Evolutionary conservation across 2,329 filamentous ascomycete genomes (phyloP).

Genomic region (Diplodia intermedia): DNA sequence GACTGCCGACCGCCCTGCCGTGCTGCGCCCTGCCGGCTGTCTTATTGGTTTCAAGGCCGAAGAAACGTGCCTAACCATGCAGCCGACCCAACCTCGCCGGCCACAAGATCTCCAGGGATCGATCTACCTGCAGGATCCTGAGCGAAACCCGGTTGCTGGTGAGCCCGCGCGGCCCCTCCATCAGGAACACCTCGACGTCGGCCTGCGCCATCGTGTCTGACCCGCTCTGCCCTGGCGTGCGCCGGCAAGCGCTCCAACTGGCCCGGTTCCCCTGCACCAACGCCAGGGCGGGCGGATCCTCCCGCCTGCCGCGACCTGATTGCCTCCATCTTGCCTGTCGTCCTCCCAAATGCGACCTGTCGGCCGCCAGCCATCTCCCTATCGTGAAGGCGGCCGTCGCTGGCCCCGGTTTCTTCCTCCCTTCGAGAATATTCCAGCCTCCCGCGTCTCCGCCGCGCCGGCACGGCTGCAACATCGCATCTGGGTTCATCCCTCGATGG

Average conservation of each 20-base stretch:
- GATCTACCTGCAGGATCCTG: constrained; percentile 30
- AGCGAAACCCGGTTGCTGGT: constrained; percentile 28
- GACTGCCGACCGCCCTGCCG: constrained; percentile 5
- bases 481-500: constrained; percentile 4
- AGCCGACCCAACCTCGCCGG: constrained; percentile 20
- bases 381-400: background rate
- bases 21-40: constrained; percentile 16
- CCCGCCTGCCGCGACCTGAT: constrained; percentile 5
- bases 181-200: constrained; percentile 25
- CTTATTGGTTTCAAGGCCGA: constrained; percentile 29
- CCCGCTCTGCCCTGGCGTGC: constrained; percentile 16
- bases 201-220: constrained; percentile 2
- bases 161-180: constrained; percentile 5
- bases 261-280: constrained; percentile 8
- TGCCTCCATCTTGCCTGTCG: background rate
- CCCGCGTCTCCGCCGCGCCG: background rate
- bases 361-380: background rate
- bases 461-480: constrained; percentile 1
- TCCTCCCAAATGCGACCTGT: constrained; percentile 32
- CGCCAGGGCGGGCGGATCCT: constrained; percentile 25
- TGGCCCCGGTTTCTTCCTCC: constrained; percentile 16
- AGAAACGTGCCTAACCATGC: constrained; percentile 32
- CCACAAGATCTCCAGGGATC: constrained; percentile 31
- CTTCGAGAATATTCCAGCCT: constrained; percentile 26
- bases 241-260: constrained; percentile 28